Conservation (phyloP, 202 grass and related monocot genomes). For the Panicum virgatum region DNA sequence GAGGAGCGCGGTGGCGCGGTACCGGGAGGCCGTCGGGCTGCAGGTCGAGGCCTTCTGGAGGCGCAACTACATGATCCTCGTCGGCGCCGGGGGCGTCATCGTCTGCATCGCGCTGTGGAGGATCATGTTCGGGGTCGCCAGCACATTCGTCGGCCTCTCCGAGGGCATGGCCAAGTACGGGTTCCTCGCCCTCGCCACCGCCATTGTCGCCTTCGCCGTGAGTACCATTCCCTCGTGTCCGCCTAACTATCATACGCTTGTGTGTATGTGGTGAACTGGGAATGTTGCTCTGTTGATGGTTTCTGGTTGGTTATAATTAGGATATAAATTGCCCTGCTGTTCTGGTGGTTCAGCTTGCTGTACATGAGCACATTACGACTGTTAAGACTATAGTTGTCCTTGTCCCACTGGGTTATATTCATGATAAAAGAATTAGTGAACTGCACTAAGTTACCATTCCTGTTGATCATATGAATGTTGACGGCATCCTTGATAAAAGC, state of each 20-base stretch:
- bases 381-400: not conserved
- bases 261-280: not conserved
- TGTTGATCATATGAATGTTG: not conserved
- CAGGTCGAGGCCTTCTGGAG: conserved; percentile 93
- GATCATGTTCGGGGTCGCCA: conserved; percentile 91
- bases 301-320: not conserved
- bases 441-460: not conserved
- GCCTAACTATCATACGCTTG: not conserved
- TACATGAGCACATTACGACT: not conserved
- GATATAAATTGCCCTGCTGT: not conserved
- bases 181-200: conserved; percentile 85
- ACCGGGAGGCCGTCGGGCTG: conserved; percentile 66
- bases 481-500: not conserved
- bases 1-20: conserved; percentile 50
- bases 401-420: not conserved
- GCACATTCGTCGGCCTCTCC: conserved; percentile 86
- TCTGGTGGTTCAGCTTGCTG: not conserved
- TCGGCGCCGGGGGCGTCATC: conserved; percentile 60
- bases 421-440: not conserved
- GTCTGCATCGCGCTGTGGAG: conserved; percentile 86
- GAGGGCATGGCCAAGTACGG: conserved; percentile 98
- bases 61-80: conserved; percentile 75
- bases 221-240: conserved; percentile 34
- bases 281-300: not conserved
- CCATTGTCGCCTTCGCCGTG: conserved; percentile 84